Evolutionary conservation across 2,329 filamentous ascomycete species (phyloP).

Genomic region (Cyanodermella asteris): DNA sequence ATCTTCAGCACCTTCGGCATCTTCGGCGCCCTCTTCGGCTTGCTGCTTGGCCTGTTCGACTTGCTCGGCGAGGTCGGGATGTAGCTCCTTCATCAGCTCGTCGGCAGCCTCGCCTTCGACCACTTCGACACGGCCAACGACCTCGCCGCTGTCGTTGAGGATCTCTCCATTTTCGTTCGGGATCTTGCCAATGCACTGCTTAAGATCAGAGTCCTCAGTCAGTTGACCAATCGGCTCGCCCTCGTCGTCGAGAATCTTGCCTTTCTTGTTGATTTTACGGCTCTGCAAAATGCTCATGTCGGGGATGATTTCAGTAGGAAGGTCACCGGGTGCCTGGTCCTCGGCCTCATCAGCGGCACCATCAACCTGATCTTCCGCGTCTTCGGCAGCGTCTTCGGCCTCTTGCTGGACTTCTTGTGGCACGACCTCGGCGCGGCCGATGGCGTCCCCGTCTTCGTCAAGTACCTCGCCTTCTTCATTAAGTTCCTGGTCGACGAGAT

Average conservation of each 20-base stretch:
- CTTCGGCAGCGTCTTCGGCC: conserved; percentile 9
- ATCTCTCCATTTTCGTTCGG: conserved; percentile 33
- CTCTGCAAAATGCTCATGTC: conserved; percentile 12
- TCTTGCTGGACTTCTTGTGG: conserved; percentile 7
- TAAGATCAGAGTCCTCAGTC: conserved; percentile 22
- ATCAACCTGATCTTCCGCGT: conserved; percentile 11
- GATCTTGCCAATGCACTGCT: conserved; percentile 17
- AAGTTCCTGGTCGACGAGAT: conserved; percentile 19
- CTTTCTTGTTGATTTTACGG: conserved; percentile 22
- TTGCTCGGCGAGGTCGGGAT: conserved; percentile 24
- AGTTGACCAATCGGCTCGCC: conserved; percentile 27
- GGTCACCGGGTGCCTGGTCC: conserved; percentile 11
- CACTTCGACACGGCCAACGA: conserved; percentile 25
- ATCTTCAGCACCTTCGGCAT: conserved; percentile 20
- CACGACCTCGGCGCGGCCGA: conserved; percentile 16
- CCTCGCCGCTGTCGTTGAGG: conserved; percentile 30
- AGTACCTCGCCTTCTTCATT: conserved; percentile 13
- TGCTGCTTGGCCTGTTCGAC: conserved; percentile 10
- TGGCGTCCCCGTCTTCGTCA: conserved; percentile 10
- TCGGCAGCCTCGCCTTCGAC: conserved; percentile 11
- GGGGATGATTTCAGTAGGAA: too few relatives aligned
- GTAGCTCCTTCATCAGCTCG: conserved; percentile 21
- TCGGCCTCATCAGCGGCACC: conserved; percentile 18
- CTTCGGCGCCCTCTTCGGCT: conserved; percentile 19
- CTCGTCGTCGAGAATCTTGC: conserved; percentile 23